Percentiles rank a stretch among this genome's conserved stretches.
phyloP scores from a whole-genome alignment of 1,139 yeast genomes.

The Arxiozyma telluris region DNA sequence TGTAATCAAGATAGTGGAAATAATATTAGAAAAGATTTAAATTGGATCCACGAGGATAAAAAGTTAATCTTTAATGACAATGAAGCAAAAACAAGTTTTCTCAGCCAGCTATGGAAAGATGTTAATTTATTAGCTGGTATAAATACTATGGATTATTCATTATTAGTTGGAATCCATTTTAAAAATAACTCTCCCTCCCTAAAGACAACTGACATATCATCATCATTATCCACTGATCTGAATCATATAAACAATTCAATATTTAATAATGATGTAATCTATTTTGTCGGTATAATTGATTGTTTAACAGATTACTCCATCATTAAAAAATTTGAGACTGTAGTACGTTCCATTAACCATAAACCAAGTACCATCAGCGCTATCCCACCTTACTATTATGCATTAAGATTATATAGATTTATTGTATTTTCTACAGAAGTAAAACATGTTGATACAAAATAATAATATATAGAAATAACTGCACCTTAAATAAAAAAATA shows the following conservation, averaged over 20 bases:
- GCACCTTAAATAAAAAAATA: no score
- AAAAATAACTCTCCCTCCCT: conserved; percentile 31
- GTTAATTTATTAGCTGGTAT: conserved; percentile 58
- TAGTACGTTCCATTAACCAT: conserved; percentile 68
- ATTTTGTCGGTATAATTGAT: conserved; percentile 88
- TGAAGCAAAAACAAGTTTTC: conserved; percentile 43
- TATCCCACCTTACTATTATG: conserved; percentile 81
- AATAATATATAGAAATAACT: no score
- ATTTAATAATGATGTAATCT: conserved; percentile 53
- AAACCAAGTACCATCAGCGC: conserved; percentile 69
- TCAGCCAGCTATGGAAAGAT: conserved; percentile 65
- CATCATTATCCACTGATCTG: conserved; percentile 30
- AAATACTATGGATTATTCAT: conserved; percentile 90
- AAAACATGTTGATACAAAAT: no score
- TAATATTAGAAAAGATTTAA: conserved; percentile 37
- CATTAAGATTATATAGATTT: conserved; percentile 70
- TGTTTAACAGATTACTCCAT: conserved; percentile 79
- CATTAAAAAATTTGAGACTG: conserved; percentile 70
- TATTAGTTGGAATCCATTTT: conserved; percentile 59
- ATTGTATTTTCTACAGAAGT: conserved; percentile 29
- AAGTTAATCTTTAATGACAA: conserved; percentile 60
- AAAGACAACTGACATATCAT: conserved; percentile 38
- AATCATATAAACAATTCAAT: conserved; percentile 18
- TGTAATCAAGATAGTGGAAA: not conserved
- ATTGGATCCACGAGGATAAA: conserved; percentile 65